Evolutionary conservation across 345 rosid species (phyloP).

Genomic region (Fremontodendron californicum): DNA sequence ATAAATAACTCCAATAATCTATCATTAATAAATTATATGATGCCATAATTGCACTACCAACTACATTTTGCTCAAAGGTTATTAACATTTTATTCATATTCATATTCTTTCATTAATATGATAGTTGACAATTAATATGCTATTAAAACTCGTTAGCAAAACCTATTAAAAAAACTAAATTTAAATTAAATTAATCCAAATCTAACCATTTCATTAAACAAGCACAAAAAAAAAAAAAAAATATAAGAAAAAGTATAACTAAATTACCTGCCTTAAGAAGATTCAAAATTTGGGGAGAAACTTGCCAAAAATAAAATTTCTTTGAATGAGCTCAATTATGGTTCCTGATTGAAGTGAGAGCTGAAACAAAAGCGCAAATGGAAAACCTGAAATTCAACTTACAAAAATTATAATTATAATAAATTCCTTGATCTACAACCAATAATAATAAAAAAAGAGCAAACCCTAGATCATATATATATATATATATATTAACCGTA

Average conservation of each 20-base stretch:
- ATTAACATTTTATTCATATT: no score
- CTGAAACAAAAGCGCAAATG: conserved; percentile 24
- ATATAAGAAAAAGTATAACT: background rate
- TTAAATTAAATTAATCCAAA: background rate
- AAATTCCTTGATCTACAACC: conserved; percentile 8
- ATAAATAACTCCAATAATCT: background rate
- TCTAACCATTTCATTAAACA: background rate
- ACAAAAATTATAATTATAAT: background rate
- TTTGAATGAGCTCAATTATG: conserved; percentile 14
- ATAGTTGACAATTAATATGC: no score
- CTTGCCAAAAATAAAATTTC: background rate
- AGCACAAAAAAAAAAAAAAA: background rate
- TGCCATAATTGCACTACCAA: background rate
- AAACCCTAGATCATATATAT: background rate
- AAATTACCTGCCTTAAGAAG: background rate
- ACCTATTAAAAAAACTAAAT: background rate
- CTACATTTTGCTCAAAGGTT: no score
- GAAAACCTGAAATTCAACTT: conserved; percentile 35
- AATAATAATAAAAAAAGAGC: background rate
- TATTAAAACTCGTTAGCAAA: no score
- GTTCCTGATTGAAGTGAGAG: conserved; percentile 37
- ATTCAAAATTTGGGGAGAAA: background rate
- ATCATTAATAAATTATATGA: background rate
- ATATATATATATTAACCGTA: conserved; percentile 20
- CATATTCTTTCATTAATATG: no score